Evolutionary conservation across 2,329 filamentous ascomycete genomes (phyloP), one percentile per base, ranked within the genome.

Genomic region (Septoria linicola): DNA sequence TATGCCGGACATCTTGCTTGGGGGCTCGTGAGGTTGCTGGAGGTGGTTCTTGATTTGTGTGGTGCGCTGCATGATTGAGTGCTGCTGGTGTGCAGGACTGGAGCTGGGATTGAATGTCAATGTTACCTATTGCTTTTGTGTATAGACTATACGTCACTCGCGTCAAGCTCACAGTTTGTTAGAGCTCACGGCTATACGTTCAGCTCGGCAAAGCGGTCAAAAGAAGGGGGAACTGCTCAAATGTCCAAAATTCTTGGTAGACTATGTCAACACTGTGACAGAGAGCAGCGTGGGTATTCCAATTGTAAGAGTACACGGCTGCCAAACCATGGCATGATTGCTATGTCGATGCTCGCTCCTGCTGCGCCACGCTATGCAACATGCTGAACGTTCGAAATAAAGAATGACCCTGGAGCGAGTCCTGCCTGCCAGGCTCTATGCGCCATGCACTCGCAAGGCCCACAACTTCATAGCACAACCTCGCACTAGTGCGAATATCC

Each of bases 21-120:
- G 10, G 16, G 11, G 3, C 34, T 7, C 7, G 2, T 13, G 30
- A 21, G 17, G 8, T 30, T 8, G 21, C 14, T 16, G 23, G n/a
- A 49, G 27, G 10, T 41, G 25, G 2, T 14, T 13, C 7, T 27
- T 40, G 4, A 49, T 25, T 23, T 41, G 36, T 21, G 19, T n/a
- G 17, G 45, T 35, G 7, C 45, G 45, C 20, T 48, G 45, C 30
- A 49, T 46, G 8, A n/a, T n/a, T n/a, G n/a, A n/a, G n/a, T n/a
- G n/a, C n/a, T n/a, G n/a, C n/a, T n/a, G n/a, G n/a, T n/a, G n/a
- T n/a, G n/a, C n/a, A n/a, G n/a, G n/a, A n/a, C n/a, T n/a, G n/a
- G n/a, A n/a, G n/a, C n/a, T n/a, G n/a, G n/a, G n/a, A n/a, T n/a
- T n/a, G n/a, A n/a, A n/a, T 8, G 8, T 14, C 8, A 8, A 19